Conservation (phyloP, 768 basidiomycete species). For the Termitomyces sp. region DNA sequence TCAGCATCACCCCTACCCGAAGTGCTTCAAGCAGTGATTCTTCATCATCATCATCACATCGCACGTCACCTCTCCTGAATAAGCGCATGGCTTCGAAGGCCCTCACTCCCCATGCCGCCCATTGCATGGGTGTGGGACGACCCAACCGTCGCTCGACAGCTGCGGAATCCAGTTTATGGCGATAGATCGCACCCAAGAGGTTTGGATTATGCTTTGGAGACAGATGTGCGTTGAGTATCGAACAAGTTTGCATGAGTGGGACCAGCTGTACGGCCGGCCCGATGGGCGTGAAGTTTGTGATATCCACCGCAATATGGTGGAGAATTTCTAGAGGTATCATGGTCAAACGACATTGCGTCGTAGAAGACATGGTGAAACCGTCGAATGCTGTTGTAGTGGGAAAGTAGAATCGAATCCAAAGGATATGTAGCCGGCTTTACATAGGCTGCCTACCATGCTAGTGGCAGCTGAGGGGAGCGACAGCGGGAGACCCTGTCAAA, state of each 20-base stretch:
- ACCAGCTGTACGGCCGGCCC: slow-evolving; percentile 45
- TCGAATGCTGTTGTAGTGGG: not conserved
- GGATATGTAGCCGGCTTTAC: not conserved
- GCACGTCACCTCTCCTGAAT: not conserved
- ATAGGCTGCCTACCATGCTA: not conserved
- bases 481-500: not conserved
- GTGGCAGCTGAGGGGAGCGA: not conserved
- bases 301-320: not conserved
- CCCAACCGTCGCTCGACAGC: slow-evolving; percentile 51
- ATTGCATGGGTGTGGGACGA: slow-evolving; percentile 25
- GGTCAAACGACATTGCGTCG: not conserved
- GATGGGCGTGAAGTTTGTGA: slow-evolving; percentile 19
- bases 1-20: slow-evolving; percentile 11
- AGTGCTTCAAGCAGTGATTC: not conserved
- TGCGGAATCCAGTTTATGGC: slow-evolving; percentile 49
- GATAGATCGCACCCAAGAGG: slow-evolving; percentile 54
- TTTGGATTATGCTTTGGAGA: slow-evolving; percentile 20
- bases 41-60: not conserved
- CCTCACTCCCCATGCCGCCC: not conserved
- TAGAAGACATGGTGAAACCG: not conserved
- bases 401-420: not conserved
- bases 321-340: not conserved
- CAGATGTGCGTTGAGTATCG: slow-evolving; percentile 34
- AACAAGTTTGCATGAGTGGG: slow-evolving; percentile 45
- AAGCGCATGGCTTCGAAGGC: slow-evolving; percentile 2